phyloP scores from a whole-genome alignment of 805 yeast genomes.

The Ogataea neopini region DNA sequence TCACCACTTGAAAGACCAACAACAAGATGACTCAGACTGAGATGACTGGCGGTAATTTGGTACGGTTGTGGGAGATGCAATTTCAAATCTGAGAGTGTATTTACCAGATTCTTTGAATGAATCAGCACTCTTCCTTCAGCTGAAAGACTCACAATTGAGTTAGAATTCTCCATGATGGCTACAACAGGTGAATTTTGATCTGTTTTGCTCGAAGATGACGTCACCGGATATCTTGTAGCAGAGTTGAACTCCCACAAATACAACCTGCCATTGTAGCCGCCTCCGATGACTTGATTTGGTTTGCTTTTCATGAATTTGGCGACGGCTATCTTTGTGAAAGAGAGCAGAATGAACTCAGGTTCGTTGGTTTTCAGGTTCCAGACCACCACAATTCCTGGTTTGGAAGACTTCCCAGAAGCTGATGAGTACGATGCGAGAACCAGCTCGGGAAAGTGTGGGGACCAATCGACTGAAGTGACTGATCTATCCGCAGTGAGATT shows the following conservation, averaged over 20 bases:
- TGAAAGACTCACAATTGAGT: slow-evolving; percentile 27
- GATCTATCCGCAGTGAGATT: slow-evolving; percentile 14
- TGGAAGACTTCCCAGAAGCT: neutral
- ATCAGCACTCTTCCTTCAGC: slow-evolving; percentile 24
- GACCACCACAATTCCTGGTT: slow-evolving; percentile 22
- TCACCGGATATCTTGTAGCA: slow-evolving; percentile 28
- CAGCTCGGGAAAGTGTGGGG: slow-evolving; percentile 33
- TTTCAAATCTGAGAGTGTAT: slow-evolving; percentile 14
- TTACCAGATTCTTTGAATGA: slow-evolving; percentile 28
- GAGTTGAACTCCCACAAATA: slow-evolving; percentile 50
- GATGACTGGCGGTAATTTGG: slow-evolving; percentile 22
- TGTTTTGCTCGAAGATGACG: slow-evolving; percentile 11
- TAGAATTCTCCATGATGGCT: slow-evolving; percentile 26
- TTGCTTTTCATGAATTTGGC: slow-evolving; percentile 43
- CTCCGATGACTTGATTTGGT: slow-evolving; percentile 46
- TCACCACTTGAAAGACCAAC: slow-evolving; percentile 29
- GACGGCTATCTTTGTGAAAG: slow-evolving; percentile 41
- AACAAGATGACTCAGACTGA: slow-evolving; percentile 22
- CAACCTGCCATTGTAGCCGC: slow-evolving; percentile 50
- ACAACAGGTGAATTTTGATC: slow-evolving; percentile 21
- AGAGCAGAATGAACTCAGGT: slow-evolving; percentile 40
- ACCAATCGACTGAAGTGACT: slow-evolving; percentile 32
- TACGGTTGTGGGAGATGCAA: slow-evolving; percentile 11
- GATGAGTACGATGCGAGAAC: slow-evolving; percentile 28
- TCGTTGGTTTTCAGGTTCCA: slow-evolving; percentile 33